Percentiles rank a stretch among this genome's conserved stretches.
phyloP scores from a whole-genome alignment of 306 rosid genomes.

The Cicer bijugum region DNA sequence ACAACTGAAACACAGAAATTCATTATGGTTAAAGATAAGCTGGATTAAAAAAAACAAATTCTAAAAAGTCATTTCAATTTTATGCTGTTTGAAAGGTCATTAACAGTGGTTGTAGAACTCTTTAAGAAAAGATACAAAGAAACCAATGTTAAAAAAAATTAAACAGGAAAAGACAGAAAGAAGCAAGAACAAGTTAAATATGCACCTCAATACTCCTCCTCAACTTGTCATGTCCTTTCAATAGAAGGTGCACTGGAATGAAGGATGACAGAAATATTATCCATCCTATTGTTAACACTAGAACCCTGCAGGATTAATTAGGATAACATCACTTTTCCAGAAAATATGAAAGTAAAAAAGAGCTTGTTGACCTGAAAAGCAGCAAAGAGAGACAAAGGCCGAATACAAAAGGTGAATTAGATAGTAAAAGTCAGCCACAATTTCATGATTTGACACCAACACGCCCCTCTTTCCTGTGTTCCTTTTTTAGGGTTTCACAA shows the following conservation, averaged over 20 bases:
- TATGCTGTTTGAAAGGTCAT: slow-evolving; percentile 14
- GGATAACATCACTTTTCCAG: slow-evolving; percentile 35
- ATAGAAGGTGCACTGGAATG: slow-evolving; percentile 75
- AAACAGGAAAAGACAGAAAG: slow-evolving; percentile 28
- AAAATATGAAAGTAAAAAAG: slow-evolving; percentile 15
- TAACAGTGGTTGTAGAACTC: slow-evolving; percentile 1
- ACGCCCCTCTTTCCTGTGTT: too few species aligned
- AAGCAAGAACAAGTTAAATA: slow-evolving; percentile 42
- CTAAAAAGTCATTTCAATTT: background rate
- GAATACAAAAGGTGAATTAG: background rate
- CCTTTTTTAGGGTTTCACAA: too few species aligned
- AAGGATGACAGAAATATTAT: slow-evolving; percentile 85
- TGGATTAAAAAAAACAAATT: slow-evolving; percentile 1
- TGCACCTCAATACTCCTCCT: slow-evolving; percentile 85
- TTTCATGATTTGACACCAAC: too few species aligned
- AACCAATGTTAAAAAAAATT: slow-evolving; percentile 14
- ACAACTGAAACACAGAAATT: slow-evolving; percentile 18
- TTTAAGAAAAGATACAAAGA: slow-evolving; percentile 11
- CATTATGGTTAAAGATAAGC: slow-evolving; percentile 15
- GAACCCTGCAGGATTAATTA: slow-evolving; percentile 67
- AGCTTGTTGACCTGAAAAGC: slow-evolving; percentile 28
- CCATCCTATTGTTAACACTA: slow-evolving; percentile 88
- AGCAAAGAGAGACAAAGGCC: slow-evolving; percentile 22
- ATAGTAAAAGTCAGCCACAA: background rate
- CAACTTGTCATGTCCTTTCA: slow-evolving; percentile 74